Conservation (phyloP, 202 grass and related monocot genomes). For the Bolboschoenoplectus hybrid region DNA sequence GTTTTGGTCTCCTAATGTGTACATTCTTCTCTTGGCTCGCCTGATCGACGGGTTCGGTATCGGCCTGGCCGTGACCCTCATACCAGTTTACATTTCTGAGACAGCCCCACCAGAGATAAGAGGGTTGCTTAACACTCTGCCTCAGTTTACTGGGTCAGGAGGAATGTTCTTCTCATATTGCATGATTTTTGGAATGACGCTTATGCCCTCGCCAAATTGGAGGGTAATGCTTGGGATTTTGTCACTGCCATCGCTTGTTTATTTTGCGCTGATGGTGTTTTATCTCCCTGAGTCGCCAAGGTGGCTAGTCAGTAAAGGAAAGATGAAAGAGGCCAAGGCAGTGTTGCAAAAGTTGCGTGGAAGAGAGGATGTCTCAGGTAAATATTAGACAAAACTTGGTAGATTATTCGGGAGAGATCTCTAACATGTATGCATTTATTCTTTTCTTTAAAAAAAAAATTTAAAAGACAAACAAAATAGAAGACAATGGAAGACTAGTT, state of each 20-base stretch:
- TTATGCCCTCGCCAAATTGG: constrained; percentile 60
- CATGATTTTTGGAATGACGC: constrained; percentile 77
- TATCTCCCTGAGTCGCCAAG: constrained; percentile 79
- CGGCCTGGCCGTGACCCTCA: constrained; percentile 66
- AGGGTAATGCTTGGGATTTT: constrained; percentile 74
- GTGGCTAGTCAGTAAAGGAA: constrained; percentile 85
- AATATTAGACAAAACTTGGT: not conserved
- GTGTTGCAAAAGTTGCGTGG: constrained; percentile 70
- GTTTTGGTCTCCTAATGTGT: constrained; percentile 70
- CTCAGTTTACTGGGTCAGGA: constrained; percentile 56
- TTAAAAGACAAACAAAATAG: not conserved
- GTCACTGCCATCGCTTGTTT: constrained; percentile 52
- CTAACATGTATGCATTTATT: not conserved
- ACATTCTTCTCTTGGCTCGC: constrained; percentile 55
- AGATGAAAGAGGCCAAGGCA: constrained; percentile 64
- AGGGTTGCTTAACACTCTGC: constrained; percentile 67
- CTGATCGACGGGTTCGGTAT: constrained; percentile 64
- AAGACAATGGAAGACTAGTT: not conserved
- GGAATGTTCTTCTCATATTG: constrained; percentile 74
- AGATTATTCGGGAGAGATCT: not conserved
- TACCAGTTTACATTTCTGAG: constrained; percentile 81
- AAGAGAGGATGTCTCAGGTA: constrained; percentile 58
- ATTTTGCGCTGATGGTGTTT: constrained; percentile 49
- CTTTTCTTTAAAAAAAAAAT: not conserved
- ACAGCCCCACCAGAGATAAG: constrained; percentile 60